Evolutionary conservation across 176 grass and related monocot genomes (phyloP).

Genomic region (Aegilops tauschii): DNA sequence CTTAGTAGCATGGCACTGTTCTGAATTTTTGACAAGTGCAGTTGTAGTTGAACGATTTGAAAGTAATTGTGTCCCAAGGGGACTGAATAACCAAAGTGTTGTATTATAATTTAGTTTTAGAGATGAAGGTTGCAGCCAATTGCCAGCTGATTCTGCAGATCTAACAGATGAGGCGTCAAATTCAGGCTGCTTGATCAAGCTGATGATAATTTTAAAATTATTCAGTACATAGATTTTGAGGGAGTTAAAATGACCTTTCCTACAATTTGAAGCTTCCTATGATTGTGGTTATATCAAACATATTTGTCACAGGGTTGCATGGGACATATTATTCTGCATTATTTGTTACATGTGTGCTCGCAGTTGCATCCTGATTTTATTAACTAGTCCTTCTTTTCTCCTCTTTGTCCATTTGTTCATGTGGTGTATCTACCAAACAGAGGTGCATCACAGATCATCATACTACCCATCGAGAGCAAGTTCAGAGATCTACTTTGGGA

Average conservation of each 20-base stretch:
- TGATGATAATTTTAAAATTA: background rate
- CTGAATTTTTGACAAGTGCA: background rate
- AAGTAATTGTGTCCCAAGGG: background rate
- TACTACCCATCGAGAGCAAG: background rate
- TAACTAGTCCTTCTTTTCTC: background rate
- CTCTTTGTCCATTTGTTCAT: background rate
- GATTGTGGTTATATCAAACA: constrained; percentile 42
- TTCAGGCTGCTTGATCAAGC: constrained; percentile 9
- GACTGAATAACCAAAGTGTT: background rate
- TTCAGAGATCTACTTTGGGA: too few relatives aligned
- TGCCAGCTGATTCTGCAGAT: constrained; percentile 21
- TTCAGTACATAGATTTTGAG: constrained; percentile 9
- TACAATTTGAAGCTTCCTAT: constrained; percentile 42
- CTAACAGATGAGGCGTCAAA: constrained; percentile 34
- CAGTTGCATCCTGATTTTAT: constrained; percentile 11
- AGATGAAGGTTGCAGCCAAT: constrained; percentile 29
- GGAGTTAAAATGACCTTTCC: constrained; percentile 32
- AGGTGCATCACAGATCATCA: background rate
- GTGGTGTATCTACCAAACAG: background rate
- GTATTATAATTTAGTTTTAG: background rate
- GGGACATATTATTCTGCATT: background rate
- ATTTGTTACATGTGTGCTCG: background rate
- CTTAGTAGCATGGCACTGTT: background rate
- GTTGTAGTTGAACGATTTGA: background rate
- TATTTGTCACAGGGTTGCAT: constrained; percentile 29